These are phyloP conservation scores for Fusarium praegraminearum DNA, from an alignment of 2,329 filamentous ascomycete species.

Conservation along the genomic window DNA sequence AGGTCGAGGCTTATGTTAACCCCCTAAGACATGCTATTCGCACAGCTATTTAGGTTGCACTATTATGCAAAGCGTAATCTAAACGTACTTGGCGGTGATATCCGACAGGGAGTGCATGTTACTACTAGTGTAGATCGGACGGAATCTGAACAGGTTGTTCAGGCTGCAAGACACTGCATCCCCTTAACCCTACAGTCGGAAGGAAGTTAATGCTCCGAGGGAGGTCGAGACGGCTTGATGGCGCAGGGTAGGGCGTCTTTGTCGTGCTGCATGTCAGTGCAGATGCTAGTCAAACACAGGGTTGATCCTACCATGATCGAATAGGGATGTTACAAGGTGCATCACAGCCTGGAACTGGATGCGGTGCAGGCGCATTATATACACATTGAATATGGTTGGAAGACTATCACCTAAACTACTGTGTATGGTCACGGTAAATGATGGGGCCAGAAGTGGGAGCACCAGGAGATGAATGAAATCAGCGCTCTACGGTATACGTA, in stretches of 20 bases:
- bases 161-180: neutral
- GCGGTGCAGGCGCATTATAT: neutral
- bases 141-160: neutral
- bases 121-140: constrained; percentile 2
- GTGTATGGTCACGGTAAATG: neutral
- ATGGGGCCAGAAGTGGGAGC: constrained; percentile 4
- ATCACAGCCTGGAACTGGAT: neutral
- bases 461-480: neutral
- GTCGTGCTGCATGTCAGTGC: neutral
- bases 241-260: neutral
- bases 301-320: neutral
- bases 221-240: neutral
- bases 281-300: neutral
- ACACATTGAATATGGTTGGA: neutral
- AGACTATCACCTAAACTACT: neutral
- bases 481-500: neutral
- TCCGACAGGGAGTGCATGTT: neutral
- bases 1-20: neutral
- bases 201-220: constrained; percentile 6
- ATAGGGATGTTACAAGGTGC: neutral
- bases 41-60: neutral
- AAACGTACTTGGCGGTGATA: neutral
- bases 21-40: neutral
- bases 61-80: neutral
- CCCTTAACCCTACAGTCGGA: neutral